phyloP scores from a whole-genome alignment of 352 stramenopile genomes.

The Phytophthora sp. region DNA sequence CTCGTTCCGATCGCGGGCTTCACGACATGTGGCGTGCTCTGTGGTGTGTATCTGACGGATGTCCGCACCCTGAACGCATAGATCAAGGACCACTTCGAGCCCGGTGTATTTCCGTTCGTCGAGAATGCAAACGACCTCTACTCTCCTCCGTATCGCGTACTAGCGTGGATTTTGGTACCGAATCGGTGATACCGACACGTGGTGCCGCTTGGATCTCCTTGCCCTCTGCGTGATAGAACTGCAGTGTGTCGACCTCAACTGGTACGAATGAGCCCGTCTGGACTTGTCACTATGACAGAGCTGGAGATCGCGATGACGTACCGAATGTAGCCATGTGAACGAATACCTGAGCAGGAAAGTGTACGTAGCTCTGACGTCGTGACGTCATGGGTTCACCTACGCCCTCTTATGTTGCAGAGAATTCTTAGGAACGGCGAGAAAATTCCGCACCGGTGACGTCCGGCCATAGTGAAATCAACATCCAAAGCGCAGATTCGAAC shows the following conservation, averaged over 20 bases:
- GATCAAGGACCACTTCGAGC: conserved; percentile 25
- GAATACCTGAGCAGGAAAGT: conserved; percentile 7
- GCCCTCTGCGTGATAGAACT: too few species aligned
- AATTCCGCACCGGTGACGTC: too few species aligned
- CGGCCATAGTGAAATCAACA: neutral
- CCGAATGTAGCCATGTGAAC: conserved; percentile 26
- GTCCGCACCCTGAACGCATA: conserved; percentile 21
- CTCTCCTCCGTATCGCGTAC: conserved; percentile 38
- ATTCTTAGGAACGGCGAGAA: conserved; percentile 20
- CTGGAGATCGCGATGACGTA: conserved; percentile 21
- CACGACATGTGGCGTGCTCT: conserved; percentile 28
- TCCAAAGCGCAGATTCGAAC: conserved; percentile 26
- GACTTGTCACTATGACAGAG: conserved; percentile 5
- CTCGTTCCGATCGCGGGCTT: conserved; percentile 36
- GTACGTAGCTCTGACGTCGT: conserved; percentile 20
- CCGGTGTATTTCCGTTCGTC: conserved; percentile 40
- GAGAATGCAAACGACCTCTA: conserved; percentile 37
- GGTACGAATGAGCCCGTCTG: neutral
- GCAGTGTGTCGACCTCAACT: too few species aligned
- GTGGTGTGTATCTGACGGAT: conserved; percentile 36
- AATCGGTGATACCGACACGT: too few species aligned
- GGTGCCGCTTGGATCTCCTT: neutral
- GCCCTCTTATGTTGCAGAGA: neutral
- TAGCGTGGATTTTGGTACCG: conserved; percentile 22
- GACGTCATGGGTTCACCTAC: conserved; percentile 19